Evolutionary conservation across 2,329 filamentous ascomycete species (phyloP).

Genomic region (Teratosphaeriaceae sp.): DNA sequence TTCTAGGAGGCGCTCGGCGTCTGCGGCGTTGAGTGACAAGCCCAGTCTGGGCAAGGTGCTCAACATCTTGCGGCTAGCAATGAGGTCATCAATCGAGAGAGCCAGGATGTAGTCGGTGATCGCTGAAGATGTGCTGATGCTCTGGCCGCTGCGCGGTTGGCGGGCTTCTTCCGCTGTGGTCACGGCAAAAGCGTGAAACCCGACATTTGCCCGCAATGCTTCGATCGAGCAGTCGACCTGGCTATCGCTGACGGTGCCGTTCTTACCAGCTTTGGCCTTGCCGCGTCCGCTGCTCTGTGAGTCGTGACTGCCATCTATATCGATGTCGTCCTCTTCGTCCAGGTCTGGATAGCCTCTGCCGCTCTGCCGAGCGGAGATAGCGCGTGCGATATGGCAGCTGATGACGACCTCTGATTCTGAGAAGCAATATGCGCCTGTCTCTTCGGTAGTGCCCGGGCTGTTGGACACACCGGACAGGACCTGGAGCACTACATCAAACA

Average conservation of each 20-base stretch:
- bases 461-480: background rate
- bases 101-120: slow-evolving; percentile 17
- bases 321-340: slow-evolving; percentile 50
- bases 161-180: background rate
- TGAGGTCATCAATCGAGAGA: slow-evolving; percentile 15
- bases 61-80: slow-evolving; percentile 21
- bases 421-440: background rate
- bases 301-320: slow-evolving; percentile 59
- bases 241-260: slow-evolving; percentile 42
- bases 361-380: slow-evolving; percentile 7
- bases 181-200: slow-evolving; percentile 18
- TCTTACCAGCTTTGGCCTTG: slow-evolving; percentile 26
- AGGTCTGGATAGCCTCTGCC: slow-evolving; percentile 16
- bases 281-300: slow-evolving; percentile 49
- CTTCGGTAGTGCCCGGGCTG: background rate
- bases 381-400: slow-evolving; percentile 11
- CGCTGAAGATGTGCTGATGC: background rate
- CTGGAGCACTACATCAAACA: slow-evolving; percentile 34
- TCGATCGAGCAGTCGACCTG: slow-evolving; percentile 15
- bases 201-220: slow-evolving; percentile 14
- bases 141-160: background rate
- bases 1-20: slow-evolving; percentile 41
- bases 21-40: slow-evolving; percentile 21
- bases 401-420: background rate
- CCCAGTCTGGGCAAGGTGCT: slow-evolving; percentile 16